A percentile compares a stretch with the other conserved stretches of the same genome.
Conservation (phyloP, 768 basidiomycete genomes). For the Lentinula sp. region DNA sequence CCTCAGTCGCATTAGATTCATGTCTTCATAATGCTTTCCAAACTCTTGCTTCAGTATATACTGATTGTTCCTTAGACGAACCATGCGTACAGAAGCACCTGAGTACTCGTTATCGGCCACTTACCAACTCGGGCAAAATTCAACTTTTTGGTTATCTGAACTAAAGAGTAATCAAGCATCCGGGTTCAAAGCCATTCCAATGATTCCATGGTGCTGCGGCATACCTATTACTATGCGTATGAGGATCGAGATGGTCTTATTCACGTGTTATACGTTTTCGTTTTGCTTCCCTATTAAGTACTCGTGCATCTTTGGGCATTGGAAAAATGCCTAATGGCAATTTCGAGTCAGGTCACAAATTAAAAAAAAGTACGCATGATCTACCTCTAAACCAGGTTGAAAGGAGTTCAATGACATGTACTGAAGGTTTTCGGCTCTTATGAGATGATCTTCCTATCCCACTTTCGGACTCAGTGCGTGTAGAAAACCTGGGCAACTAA, state of each 20-base stretch:
- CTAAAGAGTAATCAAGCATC: neutral
- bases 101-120: neutral
- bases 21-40: neutral
- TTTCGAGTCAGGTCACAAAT: too few species aligned
- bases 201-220: neutral
- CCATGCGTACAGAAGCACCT: neutral
- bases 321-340: too few species aligned
- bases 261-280: too few species aligned
- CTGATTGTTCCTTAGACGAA: neutral
- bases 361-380: too few species aligned
- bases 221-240: neutral
- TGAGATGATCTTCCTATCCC: too few species aligned
- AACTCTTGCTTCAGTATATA: slow-evolving; percentile 3
- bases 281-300: too few species aligned
- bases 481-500: neutral
- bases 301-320: too few species aligned
- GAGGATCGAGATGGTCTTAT: neutral
- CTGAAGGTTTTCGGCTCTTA: too few species aligned
- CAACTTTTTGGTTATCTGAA: neutral
- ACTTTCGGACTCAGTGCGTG: too few species aligned
- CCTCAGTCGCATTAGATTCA: neutral
- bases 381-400: too few species aligned
- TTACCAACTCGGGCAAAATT: neutral
- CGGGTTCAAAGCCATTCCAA: neutral
- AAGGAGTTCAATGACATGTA: too few species aligned